phyloP scores from a whole-genome alignment of 768 basidiomycete genomes.

The Exidia glandulosa region DNA sequence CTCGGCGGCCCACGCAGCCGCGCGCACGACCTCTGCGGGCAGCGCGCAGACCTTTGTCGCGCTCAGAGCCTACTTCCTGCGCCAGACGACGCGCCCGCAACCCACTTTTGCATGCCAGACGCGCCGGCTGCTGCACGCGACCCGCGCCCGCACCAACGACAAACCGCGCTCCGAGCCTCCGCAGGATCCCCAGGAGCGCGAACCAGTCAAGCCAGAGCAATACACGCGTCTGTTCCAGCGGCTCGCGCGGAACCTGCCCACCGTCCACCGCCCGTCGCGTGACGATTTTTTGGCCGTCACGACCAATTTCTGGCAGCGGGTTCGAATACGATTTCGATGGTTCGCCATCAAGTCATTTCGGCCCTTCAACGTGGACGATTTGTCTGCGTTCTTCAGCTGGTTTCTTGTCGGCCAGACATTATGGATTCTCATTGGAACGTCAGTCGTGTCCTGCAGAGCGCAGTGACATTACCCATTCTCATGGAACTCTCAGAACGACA shows the following conservation, averaged over 20 bases:
- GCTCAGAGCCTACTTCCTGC: neutral
- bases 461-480: constrained; percentile 5
- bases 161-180: neutral
- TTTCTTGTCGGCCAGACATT: constrained; percentile 91
- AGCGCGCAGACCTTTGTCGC: neutral
- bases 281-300: constrained; percentile 85
- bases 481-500: constrained; percentile 59
- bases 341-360: constrained; percentile 91
- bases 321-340: constrained; percentile 93
- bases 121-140: neutral
- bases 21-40: neutral
- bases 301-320: constrained; percentile 81
- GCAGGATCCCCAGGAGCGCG: neutral
- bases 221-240: constrained; percentile 74
- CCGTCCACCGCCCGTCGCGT: constrained; percentile 55
- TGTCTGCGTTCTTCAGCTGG: constrained; percentile 93
- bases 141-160: neutral
- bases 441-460: constrained; percentile 21
- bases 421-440: constrained; percentile 95
- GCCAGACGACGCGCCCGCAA: neutral
- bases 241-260: constrained; percentile 65
- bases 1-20: neutral
- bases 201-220: constrained; percentile 33
- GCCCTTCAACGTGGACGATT: constrained; percentile 91
- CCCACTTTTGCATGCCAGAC: neutral